Evolutionary conservation across 805 yeast species (phyloP).

Genomic region (Lachancea meyersii): DNA sequence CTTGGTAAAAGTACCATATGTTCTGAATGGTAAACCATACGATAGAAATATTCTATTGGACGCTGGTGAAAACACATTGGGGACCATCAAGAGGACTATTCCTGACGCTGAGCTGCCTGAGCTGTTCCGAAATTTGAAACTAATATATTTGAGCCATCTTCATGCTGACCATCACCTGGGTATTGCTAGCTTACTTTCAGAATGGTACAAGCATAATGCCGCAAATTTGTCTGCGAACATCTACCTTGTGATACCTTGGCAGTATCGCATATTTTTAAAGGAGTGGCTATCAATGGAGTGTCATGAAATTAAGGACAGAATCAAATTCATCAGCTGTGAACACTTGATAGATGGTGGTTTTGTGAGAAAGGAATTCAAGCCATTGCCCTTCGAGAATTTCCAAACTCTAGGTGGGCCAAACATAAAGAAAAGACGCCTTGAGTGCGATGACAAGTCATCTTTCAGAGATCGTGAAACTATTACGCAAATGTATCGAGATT

Average conservation of each 20-base stretch:
- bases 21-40: conserved; percentile 18
- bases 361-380: conserved; percentile 30
- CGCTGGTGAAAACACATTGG: conserved; percentile 93
- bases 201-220: conserved; percentile 50
- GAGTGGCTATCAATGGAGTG: conserved; percentile 61
- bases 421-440: conserved; percentile 22
- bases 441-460: conserved; percentile 19
- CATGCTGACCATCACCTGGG: conserved; percentile 99
- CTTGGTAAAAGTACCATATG: conserved; percentile 61
- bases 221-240: conserved; percentile 37
- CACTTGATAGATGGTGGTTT: conserved; percentile 40
- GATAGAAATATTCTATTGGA: conserved; percentile 60
- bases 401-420: conserved; percentile 10
- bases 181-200: conserved; percentile 55
- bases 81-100: conserved; percentile 58
- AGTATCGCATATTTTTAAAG: conserved; percentile 53
- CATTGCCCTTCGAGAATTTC: conserved; percentile 26
- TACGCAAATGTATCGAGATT: conserved; percentile 34
- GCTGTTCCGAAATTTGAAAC: conserved; percentile 53
- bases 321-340: conserved; percentile 56
- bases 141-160: conserved; percentile 76
- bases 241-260: conserved; percentile 69
- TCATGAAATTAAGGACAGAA: conserved; percentile 35
- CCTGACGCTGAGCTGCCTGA: conserved; percentile 39
- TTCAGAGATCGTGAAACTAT: conserved; percentile 28